These are phyloP conservation scores for Cordyceps tenuipes DNA, from an alignment of 2,329 filamentous ascomycete species.

Conservation along the genomic window DNA sequence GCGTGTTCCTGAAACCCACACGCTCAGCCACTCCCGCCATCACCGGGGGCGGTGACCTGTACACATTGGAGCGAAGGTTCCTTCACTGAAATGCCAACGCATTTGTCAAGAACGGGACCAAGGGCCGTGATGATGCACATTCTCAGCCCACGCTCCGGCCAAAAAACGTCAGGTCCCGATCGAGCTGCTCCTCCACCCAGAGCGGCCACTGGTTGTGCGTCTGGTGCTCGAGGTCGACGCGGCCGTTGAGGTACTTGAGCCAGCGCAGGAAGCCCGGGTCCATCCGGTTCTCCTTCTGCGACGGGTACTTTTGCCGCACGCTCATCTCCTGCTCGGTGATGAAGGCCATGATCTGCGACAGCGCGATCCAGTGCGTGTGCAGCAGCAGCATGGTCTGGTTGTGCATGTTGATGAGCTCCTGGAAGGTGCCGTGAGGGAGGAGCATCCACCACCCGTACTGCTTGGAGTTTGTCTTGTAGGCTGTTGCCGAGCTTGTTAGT, in stretches of 20 bases:
- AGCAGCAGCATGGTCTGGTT: conserved; percentile 41
- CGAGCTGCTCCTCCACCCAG: conserved; percentile 46
- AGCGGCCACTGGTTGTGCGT: conserved; percentile 44
- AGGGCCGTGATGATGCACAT: neutral
- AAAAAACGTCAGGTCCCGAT: conserved; percentile 37
- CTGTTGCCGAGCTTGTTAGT: conserved; percentile 22
- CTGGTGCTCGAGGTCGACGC: conserved; percentile 35
- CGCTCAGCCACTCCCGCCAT: neutral
- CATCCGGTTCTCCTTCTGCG: conserved; percentile 17
- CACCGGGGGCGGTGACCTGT: neutral
- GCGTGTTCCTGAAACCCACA: neutral
- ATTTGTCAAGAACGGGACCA: neutral
- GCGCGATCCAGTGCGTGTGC: conserved; percentile 45
- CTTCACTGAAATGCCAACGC: neutral
- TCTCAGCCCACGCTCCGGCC: conserved; percentile 17
- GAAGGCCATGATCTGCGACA: conserved; percentile 45
- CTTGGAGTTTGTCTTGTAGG: conserved; percentile 40
- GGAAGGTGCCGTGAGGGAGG: conserved; percentile 44
- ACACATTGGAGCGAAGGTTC: neutral
- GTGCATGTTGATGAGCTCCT: conserved; percentile 37
- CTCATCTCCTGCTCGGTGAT: conserved; percentile 36
- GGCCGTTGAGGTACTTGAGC: conserved; percentile 42
- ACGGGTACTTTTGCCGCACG: conserved; percentile 23
- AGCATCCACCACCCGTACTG: conserved; percentile 53
- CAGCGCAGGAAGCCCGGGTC: conserved; percentile 40